phyloP scores from a whole-genome alignment of 1,139 yeast species.

The Arxiozyma bovina region DNA sequence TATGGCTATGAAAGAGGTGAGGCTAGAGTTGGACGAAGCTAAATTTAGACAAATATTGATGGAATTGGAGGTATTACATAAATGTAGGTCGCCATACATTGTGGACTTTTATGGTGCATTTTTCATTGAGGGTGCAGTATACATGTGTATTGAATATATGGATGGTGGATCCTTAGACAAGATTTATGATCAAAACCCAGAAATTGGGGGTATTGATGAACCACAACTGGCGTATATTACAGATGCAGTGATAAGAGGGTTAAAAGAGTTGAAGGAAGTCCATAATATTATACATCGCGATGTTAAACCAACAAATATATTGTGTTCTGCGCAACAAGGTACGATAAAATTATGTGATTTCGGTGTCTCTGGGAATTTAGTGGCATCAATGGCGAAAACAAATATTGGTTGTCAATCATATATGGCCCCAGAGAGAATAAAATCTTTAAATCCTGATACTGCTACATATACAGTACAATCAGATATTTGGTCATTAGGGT shows the following conservation, averaged over 20 bases:
- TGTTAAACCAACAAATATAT: constrained; percentile 91
- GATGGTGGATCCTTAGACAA: constrained; percentile 94
- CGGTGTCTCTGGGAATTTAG: constrained; percentile 93
- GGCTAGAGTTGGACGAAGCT: constrained; percentile 82
- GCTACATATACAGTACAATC: constrained; percentile 86
- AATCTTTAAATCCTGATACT: constrained; percentile 53
- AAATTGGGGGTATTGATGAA: constrained; percentile 63
- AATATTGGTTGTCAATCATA: constrained; percentile 97
- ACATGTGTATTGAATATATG: constrained; percentile 98
- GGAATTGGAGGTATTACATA: constrained; percentile 91
- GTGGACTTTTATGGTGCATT: constrained; percentile 97
- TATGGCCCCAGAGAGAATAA: constrained; percentile 98
- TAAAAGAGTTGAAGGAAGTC: constrained; percentile 72
- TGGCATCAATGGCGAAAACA: constrained; percentile 90
- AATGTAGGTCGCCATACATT: constrained; percentile 80
- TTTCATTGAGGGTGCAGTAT: constrained; percentile 94
- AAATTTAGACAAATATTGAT: constrained; percentile 87
- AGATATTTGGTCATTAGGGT: constrained; percentile 93
- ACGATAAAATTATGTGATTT: constrained; percentile 90
- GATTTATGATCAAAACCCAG: constrained; percentile 48
- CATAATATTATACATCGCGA: constrained; percentile 95
- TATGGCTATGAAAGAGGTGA: constrained; percentile 97
- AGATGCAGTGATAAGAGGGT: constrained; percentile 71
- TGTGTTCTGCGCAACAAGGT: constrained; percentile 68
- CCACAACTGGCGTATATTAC: constrained; percentile 75